Conservation (phyloP, 2,329 filamentous ascomycete species). For the Sclerotinia glacialis region DNA sequence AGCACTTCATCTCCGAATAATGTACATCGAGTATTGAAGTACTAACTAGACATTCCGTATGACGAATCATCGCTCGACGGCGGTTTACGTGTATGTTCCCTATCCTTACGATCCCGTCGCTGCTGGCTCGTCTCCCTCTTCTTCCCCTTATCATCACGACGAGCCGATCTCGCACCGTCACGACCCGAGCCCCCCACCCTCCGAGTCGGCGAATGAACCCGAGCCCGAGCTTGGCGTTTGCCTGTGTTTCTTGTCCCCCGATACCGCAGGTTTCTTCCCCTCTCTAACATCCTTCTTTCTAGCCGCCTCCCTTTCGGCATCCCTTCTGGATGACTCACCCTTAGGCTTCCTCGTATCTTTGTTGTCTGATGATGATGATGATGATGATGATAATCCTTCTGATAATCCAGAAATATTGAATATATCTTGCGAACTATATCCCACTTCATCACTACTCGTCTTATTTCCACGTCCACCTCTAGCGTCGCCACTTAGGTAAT, state of each 20-base stretch:
- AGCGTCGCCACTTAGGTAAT: not conserved
- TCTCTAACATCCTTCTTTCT: not conserved
- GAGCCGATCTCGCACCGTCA: too few species aligned
- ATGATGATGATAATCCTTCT: not conserved
- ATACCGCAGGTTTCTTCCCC: not conserved
- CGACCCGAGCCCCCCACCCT: not conserved
- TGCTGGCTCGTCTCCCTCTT: not conserved
- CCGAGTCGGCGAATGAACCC: not conserved
- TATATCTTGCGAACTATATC: not conserved
- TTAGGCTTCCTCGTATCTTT: not conserved
- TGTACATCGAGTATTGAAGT: not conserved
- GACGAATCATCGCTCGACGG: not conserved
- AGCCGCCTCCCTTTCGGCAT: too few species aligned
- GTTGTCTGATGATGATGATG: not conserved
- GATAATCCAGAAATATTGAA: not conserved
- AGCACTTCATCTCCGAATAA: not conserved
- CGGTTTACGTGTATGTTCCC: not conserved
- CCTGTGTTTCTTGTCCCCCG: not conserved
- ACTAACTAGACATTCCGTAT: not conserved
- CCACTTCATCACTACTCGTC: not conserved
- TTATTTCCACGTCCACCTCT: not conserved
- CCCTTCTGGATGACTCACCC: not conserved
- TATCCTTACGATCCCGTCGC: too few species aligned
- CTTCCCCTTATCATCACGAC: not conserved
- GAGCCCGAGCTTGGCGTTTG: not conserved